Percentiles rank a stretch among this genome's conserved stretches.
These are phyloP conservation scores for Fusarium tjaetaba DNA, from an alignment of 2,329 filamentous ascomycete species.

Conservation along the genomic window DNA sequence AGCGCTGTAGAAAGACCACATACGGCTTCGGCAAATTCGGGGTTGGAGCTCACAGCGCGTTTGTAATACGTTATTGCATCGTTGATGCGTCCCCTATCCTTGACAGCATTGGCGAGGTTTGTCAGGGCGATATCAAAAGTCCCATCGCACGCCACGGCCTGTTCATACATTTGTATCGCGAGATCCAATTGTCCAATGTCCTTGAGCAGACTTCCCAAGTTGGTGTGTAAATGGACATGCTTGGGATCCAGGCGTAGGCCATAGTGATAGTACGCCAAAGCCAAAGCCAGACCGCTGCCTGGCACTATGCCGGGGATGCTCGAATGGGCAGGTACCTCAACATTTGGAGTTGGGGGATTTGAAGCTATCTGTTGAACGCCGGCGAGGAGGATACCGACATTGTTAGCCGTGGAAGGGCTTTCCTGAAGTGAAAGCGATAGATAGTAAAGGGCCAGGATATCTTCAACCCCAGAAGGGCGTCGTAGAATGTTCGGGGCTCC, in stretches of 20 bases:
- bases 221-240: slow-evolving; percentile 97
- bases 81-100: slow-evolving; percentile 90
- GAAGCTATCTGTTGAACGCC: slow-evolving; percentile 78
- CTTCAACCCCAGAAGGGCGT: slow-evolving; percentile 80
- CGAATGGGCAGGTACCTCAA: slow-evolving; percentile 36
- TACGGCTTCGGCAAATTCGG: slow-evolving; percentile 95
- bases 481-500: slow-evolving; percentile 64
- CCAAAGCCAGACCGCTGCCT: slow-evolving; percentile 87
- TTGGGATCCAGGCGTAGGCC: slow-evolving; percentile 85
- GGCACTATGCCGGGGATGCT: slow-evolving; percentile 81
- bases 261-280: slow-evolving; percentile 94
- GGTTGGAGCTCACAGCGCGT: slow-evolving; percentile 89
- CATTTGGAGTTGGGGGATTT: slow-evolving; percentile 39
- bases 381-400: slow-evolving; percentile 96
- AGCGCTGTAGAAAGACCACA: slow-evolving; percentile 94
- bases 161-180: slow-evolving; percentile 97
- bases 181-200: slow-evolving; percentile 93
- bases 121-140: slow-evolving; percentile 96
- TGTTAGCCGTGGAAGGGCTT: slow-evolving; percentile 97
- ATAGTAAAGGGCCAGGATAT: slow-evolving; percentile 95
- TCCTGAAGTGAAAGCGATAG: slow-evolving; percentile 93
- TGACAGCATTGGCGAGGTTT: slow-evolving; percentile 96
- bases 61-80: slow-evolving; percentile 95
- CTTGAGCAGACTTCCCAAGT: slow-evolving; percentile 92
- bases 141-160: slow-evolving; percentile 90